Evolutionary conservation across 164 flowering plant genomes (phyloP).

Genomic region (Euptelea pleiosperma): DNA sequence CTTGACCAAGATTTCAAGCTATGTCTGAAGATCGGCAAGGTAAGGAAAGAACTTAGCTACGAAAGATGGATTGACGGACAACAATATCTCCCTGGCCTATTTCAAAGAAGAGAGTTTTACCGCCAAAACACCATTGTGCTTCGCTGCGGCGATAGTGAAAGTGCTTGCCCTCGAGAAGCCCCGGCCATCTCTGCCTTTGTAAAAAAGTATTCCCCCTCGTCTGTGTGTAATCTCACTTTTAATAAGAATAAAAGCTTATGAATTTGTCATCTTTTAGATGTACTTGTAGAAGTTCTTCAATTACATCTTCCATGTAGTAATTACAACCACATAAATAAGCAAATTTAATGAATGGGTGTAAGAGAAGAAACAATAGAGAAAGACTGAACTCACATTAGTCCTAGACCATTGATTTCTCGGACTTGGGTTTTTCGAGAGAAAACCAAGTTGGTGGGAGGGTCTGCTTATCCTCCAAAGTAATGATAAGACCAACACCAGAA

Average conservation of each 20-base stretch:
- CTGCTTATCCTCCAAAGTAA: constrained; percentile 48
- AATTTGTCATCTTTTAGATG: no score
- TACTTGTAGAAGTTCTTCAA: no score
- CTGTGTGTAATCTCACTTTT: no score
- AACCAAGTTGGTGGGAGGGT: constrained; percentile 79
- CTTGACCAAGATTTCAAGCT: constrained; percentile 60
- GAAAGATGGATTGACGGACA: constrained; percentile 43
- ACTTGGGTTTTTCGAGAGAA: constrained; percentile 38
- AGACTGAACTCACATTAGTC: constrained; percentile 48
- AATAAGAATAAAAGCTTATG: no score
- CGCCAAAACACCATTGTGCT: constrained; percentile 78
- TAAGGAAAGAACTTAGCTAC: constrained; percentile 70
- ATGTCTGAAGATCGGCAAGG: constrained; percentile 61
- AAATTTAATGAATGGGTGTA: not conserved
- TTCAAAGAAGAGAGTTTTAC: constrained; percentile 81
- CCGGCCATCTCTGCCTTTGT: constrained; percentile 30
- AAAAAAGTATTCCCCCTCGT: no score
- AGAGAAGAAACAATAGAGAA: not conserved
- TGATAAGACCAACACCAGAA: no score
- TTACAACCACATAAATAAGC: not conserved
- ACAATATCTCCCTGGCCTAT: constrained; percentile 61
- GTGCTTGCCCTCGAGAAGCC: constrained; percentile 58
- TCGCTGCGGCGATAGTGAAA: constrained; percentile 77
- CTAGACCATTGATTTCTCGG: constrained; percentile 27
- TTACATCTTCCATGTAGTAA: no score